These are phyloP conservation scores for Moringa oleifera DNA, from an alignment of 345 rosid species.

Conservation along the genomic window DNA sequence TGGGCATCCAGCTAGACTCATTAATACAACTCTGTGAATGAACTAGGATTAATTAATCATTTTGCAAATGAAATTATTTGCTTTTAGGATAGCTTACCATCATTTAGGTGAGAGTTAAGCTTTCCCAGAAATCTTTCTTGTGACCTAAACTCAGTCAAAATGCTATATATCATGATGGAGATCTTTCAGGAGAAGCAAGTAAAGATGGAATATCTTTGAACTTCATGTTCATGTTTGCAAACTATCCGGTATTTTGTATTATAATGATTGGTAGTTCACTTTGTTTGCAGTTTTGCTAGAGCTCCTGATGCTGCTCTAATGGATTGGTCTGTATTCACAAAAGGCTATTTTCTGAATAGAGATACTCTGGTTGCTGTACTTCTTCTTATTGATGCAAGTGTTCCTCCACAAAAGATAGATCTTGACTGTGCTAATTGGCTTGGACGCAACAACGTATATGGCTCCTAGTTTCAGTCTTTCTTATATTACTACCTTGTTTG, in stretches of 20 bases:
- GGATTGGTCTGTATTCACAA: constrained; percentile 93
- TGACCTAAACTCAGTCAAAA: no score
- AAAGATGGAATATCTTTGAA: no score
- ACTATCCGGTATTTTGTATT: not conserved
- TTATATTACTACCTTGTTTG: not conserved
- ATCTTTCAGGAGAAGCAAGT: no score
- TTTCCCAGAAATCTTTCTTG: no score
- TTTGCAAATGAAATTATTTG: no score
- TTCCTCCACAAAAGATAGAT: constrained; percentile 89
- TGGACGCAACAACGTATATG: constrained; percentile 68
- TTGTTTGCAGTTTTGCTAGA: constrained; percentile 60
- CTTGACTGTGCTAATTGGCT: constrained; percentile 97
- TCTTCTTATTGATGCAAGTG: constrained; percentile 85
- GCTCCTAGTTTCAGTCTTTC: not conserved
- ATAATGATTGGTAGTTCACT: not conserved
- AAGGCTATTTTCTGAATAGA: constrained; percentile 86
- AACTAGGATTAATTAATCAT: no score
- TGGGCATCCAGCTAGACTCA: no score
- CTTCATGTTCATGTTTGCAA: no score
- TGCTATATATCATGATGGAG: no score
- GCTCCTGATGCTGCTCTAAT: constrained; percentile 72
- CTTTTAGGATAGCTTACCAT: no score
- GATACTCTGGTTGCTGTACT: constrained; percentile 69
- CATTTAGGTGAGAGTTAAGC: no score
- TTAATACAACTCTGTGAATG: no score